These are phyloP conservation scores for Cinnamomum chago DNA, from an alignment of 164 flowering plant genomes.

Conservation along the genomic window DNA sequence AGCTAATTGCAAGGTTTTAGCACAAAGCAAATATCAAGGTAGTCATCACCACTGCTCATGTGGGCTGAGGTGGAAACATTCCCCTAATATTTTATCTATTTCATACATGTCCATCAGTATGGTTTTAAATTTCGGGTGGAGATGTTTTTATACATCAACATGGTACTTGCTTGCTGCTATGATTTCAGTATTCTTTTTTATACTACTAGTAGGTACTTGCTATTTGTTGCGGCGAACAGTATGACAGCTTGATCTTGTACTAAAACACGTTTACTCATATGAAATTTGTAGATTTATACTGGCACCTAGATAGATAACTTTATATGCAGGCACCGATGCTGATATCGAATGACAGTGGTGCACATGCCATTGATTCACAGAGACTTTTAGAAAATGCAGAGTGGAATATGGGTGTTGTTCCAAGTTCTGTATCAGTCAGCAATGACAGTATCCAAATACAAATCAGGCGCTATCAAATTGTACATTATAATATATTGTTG, in stretches of 20 bases:
- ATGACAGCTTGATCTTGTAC: conserved; percentile 1
- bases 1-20: neutral
- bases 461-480: neutral
- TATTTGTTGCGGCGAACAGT: neutral
- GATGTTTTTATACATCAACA: neutral
- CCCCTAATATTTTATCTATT: neutral
- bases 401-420: too few species aligned
- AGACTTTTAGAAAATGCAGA: too few species aligned
- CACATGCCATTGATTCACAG: too few species aligned
- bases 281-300: neutral
- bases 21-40: neutral
- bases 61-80: conserved; percentile 1
- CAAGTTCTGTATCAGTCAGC: too few species aligned
- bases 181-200: too few species aligned
- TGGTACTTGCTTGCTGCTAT: neutral
- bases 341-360: too few species aligned
- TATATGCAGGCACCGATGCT: too few species aligned
- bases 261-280: neutral
- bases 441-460: neutral
- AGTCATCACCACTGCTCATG: neutral
- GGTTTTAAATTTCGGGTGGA: neutral
- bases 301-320: neutral
- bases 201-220: neutral
- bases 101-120: neutral
- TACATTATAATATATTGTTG: neutral